phyloP scores from a whole-genome alignment of 2,329 filamentous ascomycete species.

The Verticillium zaregamsianum region DNA sequence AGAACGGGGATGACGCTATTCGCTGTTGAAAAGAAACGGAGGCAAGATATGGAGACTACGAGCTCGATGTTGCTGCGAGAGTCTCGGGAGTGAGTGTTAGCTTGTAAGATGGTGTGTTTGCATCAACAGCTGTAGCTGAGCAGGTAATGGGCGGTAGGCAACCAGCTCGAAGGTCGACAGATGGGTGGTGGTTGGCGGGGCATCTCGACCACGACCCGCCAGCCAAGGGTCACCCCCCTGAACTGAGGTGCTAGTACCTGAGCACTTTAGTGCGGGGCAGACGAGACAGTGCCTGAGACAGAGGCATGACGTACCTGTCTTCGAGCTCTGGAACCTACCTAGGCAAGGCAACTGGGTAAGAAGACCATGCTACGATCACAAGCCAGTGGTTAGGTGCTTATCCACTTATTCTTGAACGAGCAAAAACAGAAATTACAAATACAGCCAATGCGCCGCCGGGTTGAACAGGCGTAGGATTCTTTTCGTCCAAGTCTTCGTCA shows the following conservation, averaged over 20 bases:
- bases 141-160: neutral
- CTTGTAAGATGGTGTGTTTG: neutral
- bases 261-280: constrained; percentile 8
- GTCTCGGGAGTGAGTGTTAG: neutral
- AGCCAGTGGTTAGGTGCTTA: no score
- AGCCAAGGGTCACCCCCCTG: neutral
- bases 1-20: neutral
- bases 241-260: neutral
- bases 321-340: no score
- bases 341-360: no score
- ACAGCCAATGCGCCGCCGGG: no score
- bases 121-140: neutral
- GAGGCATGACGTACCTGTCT: neutral
- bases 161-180: neutral
- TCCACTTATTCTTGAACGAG: no score
- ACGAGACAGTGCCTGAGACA: constrained; percentile 8
- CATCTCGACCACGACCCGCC: neutral
- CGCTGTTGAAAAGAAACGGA: neutral
- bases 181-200: neutral
- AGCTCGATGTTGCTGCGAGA: no score
- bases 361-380: no score
- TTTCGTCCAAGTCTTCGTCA: no score
- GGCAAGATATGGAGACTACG: no score
- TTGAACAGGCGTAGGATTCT: no score
- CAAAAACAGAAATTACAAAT: no score